Evolutionary conservation across 805 yeast genomes (phyloP).

Genomic region (Schwanniomyces occidentalis): DNA sequence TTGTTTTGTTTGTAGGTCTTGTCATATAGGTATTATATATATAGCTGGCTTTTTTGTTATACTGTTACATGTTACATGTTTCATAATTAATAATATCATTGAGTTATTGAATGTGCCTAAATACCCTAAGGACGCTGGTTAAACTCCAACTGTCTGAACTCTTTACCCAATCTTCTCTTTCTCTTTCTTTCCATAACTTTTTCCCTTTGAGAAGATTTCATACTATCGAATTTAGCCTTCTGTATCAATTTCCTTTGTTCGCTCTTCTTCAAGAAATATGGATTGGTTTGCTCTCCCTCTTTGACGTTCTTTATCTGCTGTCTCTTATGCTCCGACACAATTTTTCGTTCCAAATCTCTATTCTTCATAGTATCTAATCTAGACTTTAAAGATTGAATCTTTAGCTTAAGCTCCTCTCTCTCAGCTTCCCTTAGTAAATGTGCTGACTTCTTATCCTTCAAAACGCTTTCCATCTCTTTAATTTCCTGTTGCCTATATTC

Average conservation of each 20-base stretch:
- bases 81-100: neutral
- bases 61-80: conserved; percentile 3
- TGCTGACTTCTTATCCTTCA: conserved; percentile 54
- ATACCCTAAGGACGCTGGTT: conserved; percentile 6
- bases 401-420: conserved; percentile 50
- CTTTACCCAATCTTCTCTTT: conserved; percentile 80
- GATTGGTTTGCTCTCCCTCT: conserved; percentile 49
- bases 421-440: conserved; percentile 46
- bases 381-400: conserved; percentile 64
- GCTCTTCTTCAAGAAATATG: conserved; percentile 62
- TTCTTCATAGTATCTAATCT: conserved; percentile 67
- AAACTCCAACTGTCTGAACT: conserved; percentile 57
- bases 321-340: conserved; percentile 59
- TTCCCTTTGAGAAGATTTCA: conserved; percentile 72
- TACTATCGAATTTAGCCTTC: conserved; percentile 72
- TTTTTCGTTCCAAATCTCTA: conserved; percentile 71
- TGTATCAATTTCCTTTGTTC: conserved; percentile 75
- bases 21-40: conserved; percentile 6
- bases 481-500: conserved; percentile 81
- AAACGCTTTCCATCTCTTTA: conserved; percentile 51
- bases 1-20: too few species aligned
- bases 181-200: conserved; percentile 86
- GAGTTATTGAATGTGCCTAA: neutral
- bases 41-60: neutral
- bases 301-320: conserved; percentile 48